A percentile compares a stretch with the other conserved stretches of the same genome.
Conservation (phyloP, 345 rosid species). For the Salix koriyanagi region DNA sequence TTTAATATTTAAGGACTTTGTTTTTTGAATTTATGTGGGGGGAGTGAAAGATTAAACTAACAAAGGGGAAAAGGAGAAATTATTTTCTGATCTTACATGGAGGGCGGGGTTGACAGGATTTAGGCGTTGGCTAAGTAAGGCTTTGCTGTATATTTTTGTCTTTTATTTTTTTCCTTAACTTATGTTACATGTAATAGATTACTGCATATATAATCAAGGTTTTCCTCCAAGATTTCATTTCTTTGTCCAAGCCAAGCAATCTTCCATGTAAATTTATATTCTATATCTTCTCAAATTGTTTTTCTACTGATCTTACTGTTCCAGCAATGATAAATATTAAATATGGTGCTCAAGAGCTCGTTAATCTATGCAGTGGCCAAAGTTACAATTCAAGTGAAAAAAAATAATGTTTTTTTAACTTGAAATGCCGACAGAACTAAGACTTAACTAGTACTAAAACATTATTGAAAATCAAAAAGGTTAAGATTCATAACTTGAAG, state of each 20-base stretch:
- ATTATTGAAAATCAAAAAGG: background rate
- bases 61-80: constrained; percentile 11
- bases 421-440: too few species aligned
- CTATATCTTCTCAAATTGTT: background rate
- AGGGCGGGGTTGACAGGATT: constrained; percentile 11
- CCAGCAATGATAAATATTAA: background rate
- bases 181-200: constrained; percentile 3
- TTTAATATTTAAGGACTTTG: background rate
- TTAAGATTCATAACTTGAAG: constrained; percentile 2
- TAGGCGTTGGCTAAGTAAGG: background rate
- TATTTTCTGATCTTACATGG: constrained; percentile 4
- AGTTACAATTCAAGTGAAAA: too few species aligned
- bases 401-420: too few species aligned
- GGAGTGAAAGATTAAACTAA: constrained; percentile 24
- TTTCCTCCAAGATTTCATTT: background rate
- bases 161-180: background rate
- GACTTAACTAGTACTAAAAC: background rate
- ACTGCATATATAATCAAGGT: background rate
- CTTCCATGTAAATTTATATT: background rate
- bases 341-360: background rate
- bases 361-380: too few species aligned
- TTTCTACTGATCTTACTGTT: background rate
- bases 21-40: constrained; percentile 17
- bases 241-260: background rate
- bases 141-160: background rate